A percentile compares a stretch with the other conserved stretches of the same genome.
Evolutionary conservation across 345 rosid species (phyloP).

Genomic region (Sisymbrium irio): DNA sequence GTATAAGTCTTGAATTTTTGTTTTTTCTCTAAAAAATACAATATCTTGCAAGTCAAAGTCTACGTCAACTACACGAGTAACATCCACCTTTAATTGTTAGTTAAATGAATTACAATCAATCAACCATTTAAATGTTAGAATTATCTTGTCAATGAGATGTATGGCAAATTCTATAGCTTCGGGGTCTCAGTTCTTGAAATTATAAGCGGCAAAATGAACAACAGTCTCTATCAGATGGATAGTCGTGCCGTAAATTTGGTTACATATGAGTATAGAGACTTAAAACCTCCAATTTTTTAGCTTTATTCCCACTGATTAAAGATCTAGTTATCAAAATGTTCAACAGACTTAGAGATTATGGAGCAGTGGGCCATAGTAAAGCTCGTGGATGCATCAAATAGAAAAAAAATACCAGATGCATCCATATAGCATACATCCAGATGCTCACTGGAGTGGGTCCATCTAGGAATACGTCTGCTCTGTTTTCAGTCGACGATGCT

Average conservation of each 20-base stretch:
- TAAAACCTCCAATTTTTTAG: too few relatives aligned
- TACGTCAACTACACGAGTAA: too few relatives aligned
- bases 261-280: not conserved
- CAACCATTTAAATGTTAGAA: too few relatives aligned
- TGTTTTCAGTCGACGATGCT: slow-evolving; percentile 5
- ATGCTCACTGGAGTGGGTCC: slow-evolving; percentile 27
- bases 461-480: not conserved
- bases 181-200: slow-evolving; percentile 33
- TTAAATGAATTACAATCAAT: too few relatives aligned
- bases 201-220: slow-evolving; percentile 27
- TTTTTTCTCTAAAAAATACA: too few relatives aligned
- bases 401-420: not conserved
- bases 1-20: too few relatives aligned
- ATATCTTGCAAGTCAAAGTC: too few relatives aligned
- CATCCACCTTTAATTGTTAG: too few relatives aligned
- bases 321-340: too few relatives aligned
- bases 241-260: not conserved
- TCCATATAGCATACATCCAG: slow-evolving; percentile 10
- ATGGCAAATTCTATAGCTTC: slow-evolving; percentile 33
- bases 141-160: too few relatives aligned
- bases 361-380: not conserved
- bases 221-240: not conserved
- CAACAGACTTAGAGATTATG: not conserved
- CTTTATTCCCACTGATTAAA: too few relatives aligned
- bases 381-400: not conserved